Evolutionary conservation across 1,139 yeast genomes (phyloP), one percentile per base, ranked within the genome.

Genomic region (Pichia sp.): DNA sequence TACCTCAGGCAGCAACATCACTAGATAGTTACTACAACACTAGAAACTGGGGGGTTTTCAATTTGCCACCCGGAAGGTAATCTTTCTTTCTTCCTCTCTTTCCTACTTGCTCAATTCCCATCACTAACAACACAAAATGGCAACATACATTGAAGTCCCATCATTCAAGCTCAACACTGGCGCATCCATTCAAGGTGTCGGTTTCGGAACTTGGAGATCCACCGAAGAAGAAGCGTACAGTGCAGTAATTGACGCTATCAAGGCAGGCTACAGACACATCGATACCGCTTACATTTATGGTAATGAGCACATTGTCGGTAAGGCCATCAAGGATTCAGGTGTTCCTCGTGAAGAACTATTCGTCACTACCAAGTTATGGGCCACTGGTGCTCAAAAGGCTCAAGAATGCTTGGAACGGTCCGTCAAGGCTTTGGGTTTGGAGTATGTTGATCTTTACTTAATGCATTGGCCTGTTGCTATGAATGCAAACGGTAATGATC

Each of bases 361-460:
- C 48, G 62, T 86, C 47, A 84, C 94, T 49, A 83, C 95, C 47
- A 86, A 86, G 59, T 66, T 85, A 47, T 80, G 87, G 84, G 77
- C 74, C 22, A 27, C 33, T 11, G 32, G 22, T 10, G 9, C 13
- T 6, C 14, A 22, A 15, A 16, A 34, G 16, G 32, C 39, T 6
- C 29, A 25, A 30, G 65, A 56, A 29, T 84, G 82, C 7, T 62
- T 86, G 39, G 72, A 78, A 34, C 62, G 22, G 7, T 35, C 40
- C 19, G 22, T 40, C n/a, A 14, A 27, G 15, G 74, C 74, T 52
- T 66, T 84, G 49, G 79, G 78, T 5, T 61, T 81, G 45, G 88
- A 82, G 40, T 85, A 85, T 51, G 77, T 85, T 40, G 94, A 85
- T 56, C 66, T 85, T 50, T 78, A 79, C 56, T 67, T 85, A 55